Evolutionary conservation across 345 rosid genomes (phyloP), one percentile per base, ranked within the genome.

Genomic region (Fremontodendron californicum): DNA sequence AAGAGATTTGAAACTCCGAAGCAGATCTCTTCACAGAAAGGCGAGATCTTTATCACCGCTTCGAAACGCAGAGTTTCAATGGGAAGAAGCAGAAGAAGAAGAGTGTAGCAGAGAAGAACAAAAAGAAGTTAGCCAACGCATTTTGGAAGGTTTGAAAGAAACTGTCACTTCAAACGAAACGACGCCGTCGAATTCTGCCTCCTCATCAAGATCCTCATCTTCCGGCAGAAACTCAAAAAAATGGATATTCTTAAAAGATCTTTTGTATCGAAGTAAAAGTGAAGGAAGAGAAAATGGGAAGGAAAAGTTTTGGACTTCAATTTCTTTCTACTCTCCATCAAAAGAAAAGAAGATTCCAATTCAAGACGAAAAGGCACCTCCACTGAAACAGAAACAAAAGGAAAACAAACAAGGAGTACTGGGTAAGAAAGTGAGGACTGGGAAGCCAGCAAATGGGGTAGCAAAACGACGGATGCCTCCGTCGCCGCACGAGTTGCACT

Each of bases 211-310:
- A 60, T 82, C 85, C 10, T 82, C 85, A 11, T 83, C 85, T 18
- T 80, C 77, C 9, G 85, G 85, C 43, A 74, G 83, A 54, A 83
- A 77, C 83, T 80, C 85, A 25, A 83, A 80, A 61, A 83, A 80
- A 51, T 83, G 85, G 85, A 80, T 83, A 67, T 83, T 79, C 60
- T 58, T 83, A 13, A 83, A 83, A 54, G 85, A 83, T 21, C 78
- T 82, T 25, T 45, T 83, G 13, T 89, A 90, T 55, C 79, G 91
- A 74, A 90, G 93, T 79, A 90, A 90, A 78, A 12, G 88, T 71
- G 81, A 78, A 72, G 81, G 81, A 52, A 72, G 81, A 49, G 39
- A 31, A 18, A 72, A 78, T 45, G 43, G 42, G 0, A 85, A 82
- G 48, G 71, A 78, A 27, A 79, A 72, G 77, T 86, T 86, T 58